These are phyloP conservation scores for Botrytis byssoidea DNA, from an alignment of 2,329 filamentous ascomycete species.

Conservation along the genomic window DNA sequence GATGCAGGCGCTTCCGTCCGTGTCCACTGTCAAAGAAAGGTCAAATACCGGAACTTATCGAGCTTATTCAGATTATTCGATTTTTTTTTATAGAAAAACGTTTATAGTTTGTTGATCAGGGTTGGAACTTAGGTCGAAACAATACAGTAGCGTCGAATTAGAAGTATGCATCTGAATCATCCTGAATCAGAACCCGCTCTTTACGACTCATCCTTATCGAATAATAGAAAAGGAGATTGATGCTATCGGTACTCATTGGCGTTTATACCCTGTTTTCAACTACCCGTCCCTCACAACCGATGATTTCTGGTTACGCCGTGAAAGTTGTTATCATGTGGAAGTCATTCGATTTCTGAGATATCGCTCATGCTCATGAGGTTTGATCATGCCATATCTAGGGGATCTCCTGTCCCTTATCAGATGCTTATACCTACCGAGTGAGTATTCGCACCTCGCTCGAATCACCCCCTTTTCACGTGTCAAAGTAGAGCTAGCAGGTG, in stretches of 20 bases:
- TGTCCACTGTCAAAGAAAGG: conserved; percentile 1
- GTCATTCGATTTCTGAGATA: not conserved
- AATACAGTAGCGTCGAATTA: not conserved
- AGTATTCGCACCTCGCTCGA: not conserved
- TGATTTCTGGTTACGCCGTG: not conserved
- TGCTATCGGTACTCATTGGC: not conserved
- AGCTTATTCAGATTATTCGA: not conserved
- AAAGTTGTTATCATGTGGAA: not conserved
- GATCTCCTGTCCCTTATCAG: not conserved
- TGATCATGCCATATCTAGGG: not conserved
- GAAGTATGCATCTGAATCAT: not conserved
- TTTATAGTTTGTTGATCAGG: not conserved
- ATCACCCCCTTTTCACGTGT: conserved; percentile 4
- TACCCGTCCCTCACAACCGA: not conserved
- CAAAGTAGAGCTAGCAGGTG: not conserved
- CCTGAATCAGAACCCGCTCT: conserved; percentile 3
- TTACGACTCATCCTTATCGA: not conserved
- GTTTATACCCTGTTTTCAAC: not conserved
- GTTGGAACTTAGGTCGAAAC: conserved; percentile 1
- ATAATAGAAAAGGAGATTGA: not conserved
- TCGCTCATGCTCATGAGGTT: not conserved
- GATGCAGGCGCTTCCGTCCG: not conserved
- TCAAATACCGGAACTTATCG: not conserved
- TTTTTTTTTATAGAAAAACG: not conserved
- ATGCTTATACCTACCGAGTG: not conserved